phyloP scores from a whole-genome alignment of 768 basidiomycete species.

The Ramaria sp. region DNA sequence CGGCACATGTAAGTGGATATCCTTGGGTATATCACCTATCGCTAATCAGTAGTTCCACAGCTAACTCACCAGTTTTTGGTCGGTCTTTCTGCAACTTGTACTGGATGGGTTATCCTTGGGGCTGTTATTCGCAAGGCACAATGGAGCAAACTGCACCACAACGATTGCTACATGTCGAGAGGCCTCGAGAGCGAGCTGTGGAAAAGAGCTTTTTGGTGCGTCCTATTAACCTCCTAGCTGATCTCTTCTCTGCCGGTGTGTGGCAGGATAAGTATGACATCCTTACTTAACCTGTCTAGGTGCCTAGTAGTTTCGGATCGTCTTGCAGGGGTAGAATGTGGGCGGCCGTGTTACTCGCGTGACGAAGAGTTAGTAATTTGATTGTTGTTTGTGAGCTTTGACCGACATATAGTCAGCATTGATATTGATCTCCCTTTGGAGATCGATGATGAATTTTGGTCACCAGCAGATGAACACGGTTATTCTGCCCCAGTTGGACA shows the following conservation, averaged over 20 bases:
- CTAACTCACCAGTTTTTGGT: conserved; percentile 5
- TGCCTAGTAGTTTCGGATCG: conserved; percentile 7
- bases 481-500: not conserved
- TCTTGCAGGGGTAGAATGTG: not conserved
- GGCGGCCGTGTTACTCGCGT: not conserved
- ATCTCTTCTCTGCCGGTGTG: not conserved
- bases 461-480: not conserved
- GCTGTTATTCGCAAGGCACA: conserved; percentile 4
- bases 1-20: conserved; percentile 4
- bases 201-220: conserved; percentile 8
- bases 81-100: not conserved
- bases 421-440: conserved; percentile 1
- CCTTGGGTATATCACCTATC: not conserved
- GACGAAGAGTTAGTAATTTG: not conserved
- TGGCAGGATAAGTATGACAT: too few species aligned
- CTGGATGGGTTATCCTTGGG: not conserved
- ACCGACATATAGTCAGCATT: not conserved
- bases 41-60: not conserved
- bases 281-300: not conserved
- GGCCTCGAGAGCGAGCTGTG: conserved; percentile 4
- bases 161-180: not conserved
- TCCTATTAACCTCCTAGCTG: not conserved
- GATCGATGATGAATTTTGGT: conserved; percentile 5
- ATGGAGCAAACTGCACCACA: not conserved
- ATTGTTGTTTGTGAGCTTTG: not conserved